Conservation (phyloP, 352 stramenopile species). For the Globisporangium cystogenes region DNA sequence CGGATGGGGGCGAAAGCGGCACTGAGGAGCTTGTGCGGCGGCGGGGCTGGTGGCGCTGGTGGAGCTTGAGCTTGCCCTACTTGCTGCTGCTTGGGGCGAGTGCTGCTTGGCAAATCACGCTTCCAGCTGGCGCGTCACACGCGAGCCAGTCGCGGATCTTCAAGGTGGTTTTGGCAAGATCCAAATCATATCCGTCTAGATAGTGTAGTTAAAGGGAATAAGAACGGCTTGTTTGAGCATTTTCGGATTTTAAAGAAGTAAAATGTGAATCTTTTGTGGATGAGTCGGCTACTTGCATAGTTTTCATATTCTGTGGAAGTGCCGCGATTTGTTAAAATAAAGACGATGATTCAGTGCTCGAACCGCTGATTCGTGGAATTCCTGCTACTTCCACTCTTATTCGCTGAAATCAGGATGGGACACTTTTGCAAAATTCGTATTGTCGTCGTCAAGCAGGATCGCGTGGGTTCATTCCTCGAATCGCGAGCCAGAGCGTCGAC, state of each 20-base stretch:
- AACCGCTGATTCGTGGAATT: background rate
- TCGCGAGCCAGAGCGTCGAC: background rate
- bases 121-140: background rate
- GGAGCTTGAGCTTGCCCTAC: background rate
- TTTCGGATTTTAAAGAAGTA: background rate
- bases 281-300: background rate
- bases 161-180: background rate
- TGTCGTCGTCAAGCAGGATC: background rate
- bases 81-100: background rate
- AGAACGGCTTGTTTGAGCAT: too few relatives aligned
- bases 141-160: background rate
- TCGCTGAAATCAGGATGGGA: background rate
- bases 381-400: background rate
- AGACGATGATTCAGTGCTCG: background rate
- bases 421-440: too few relatives aligned
- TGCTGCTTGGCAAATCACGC: conserved; percentile 4
- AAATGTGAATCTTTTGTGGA: conserved; percentile 1
- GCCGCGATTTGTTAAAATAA: background rate
- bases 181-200: background rate
- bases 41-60: background rate
- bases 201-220: too few relatives aligned
- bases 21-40: background rate
- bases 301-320: background rate
- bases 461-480: background rate
- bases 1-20: background rate